Evolutionary conservation across 2,329 filamentous ascomycete species (phyloP), one percentile per base, ranked within the genome.

Genomic region (Drechslerella coelobrocha): DNA sequence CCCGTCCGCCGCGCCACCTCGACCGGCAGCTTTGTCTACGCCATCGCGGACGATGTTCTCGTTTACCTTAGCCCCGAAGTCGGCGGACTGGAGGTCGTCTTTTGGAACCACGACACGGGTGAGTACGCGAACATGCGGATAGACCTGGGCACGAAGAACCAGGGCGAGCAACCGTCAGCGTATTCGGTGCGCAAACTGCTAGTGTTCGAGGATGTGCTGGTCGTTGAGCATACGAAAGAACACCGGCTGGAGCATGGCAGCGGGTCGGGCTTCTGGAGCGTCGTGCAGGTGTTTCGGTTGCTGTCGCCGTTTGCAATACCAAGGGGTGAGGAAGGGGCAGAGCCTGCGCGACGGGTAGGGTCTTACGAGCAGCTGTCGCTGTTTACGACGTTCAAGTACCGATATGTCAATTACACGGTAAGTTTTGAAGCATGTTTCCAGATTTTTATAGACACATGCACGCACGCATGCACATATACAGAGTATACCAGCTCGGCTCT

Each of bases 331-430:
- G 31, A 29, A 2, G 43, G 37, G n/a, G 59, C n/a, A 14, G 56
- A 57, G 10, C 43, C 43, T 8, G 43, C 17, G 23, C 12, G 12
- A n/a, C 21, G 50, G 2, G 56, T 43, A 21, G 52, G 50, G 2
- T 69, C 57, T 9, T 69, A 69, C 41, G 65, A 69, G 48, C 65
- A 69, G 19, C 26, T 72, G 4, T 72, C 68, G 2, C 10, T 63
- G n/a, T 72, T 72, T 39, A 52, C 61, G 9, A 72, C 68, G 1
- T 72, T 72, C 26, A 63, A 56, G 29, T 72, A 62, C 41, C 41
- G 68, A 61, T 63, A 63, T 29, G 68, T 72, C 21, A 65, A 72
- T n/a, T 72, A 72, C 39, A 63, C 61, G n/a, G 68, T 63, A 65
- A 23, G 60, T 51, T n/a, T 48, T 48, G 19, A 17, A n/a, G n/a